Evolutionary conservation across 2,329 filamentous ascomycete genomes (phyloP).

Genomic region (Penicillium sp.): DNA sequence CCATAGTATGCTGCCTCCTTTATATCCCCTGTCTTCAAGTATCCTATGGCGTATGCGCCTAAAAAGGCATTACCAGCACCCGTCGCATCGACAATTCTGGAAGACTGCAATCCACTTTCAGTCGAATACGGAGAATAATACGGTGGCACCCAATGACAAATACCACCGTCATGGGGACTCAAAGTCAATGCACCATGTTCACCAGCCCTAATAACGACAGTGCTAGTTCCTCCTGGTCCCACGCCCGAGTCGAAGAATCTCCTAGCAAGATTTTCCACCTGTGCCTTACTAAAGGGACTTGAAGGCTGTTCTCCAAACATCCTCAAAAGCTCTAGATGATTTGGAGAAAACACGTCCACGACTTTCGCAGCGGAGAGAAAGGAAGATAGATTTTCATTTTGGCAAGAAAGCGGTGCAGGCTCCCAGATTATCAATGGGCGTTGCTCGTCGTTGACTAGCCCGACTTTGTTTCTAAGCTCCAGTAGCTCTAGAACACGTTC

Average conservation of each 20-base stretch:
- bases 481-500: neutral
- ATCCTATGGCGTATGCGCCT: constrained; percentile 28
- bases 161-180: neutral
- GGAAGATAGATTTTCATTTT: neutral
- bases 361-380: neutral
- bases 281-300: neutral
- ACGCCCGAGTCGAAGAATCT: neutral
- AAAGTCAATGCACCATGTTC: neutral
- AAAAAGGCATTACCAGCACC: constrained; percentile 37
- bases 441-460: neutral
- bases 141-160: neutral
- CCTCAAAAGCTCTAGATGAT: neutral
- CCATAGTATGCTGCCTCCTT: constrained; percentile 28
- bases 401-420: neutral
- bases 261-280: neutral
- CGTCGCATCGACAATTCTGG: constrained; percentile 31
- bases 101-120: neutral
- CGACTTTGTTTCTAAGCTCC: neutral
- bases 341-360: neutral
- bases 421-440: neutral
- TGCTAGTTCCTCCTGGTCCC: neutral
- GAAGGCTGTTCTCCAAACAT: neutral
- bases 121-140: neutral
- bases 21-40: constrained; percentile 19
- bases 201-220: neutral